Percentiles rank a stretch among this genome's conserved stretches.
Conservation (phyloP, 495 filamentous ascomycete genomes). For the Daldinia concentrica region DNA sequence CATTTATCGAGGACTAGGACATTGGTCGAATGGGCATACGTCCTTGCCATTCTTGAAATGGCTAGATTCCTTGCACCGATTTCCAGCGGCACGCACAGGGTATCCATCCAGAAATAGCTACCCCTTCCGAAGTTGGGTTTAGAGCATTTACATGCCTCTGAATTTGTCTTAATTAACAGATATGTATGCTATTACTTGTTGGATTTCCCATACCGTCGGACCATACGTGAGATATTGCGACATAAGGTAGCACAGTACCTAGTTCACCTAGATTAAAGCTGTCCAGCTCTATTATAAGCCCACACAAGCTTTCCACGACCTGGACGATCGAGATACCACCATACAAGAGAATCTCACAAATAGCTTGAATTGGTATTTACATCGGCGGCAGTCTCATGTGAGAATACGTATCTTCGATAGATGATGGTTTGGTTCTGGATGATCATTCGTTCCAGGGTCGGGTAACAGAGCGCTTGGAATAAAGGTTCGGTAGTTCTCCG, state of each 20-base stretch:
- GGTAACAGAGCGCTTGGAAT: background rate
- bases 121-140: background rate
- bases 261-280: background rate
- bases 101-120: background rate
- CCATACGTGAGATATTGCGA: constrained; percentile 1
- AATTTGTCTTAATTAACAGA: background rate
- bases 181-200: background rate
- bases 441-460: background rate
- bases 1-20: background rate
- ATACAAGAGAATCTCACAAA: background rate
- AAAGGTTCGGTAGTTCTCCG: background rate
- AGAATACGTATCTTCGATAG: too few species aligned
- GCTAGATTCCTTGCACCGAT: background rate
- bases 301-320: background rate
- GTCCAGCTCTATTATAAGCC: background rate
- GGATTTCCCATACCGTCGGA: constrained; percentile 2
- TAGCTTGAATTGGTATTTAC: background rate
- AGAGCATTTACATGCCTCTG: background rate
- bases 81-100: background rate
- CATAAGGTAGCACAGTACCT: background rate
- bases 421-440: too few species aligned
- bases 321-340: background rate
- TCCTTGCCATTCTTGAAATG: background rate
- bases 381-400: too few species aligned
- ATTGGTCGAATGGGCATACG: background rate